Base-by-base conservation (phyloP, 164 flowering plant genomes). In the Cinnamomum micranthum region DNA sequence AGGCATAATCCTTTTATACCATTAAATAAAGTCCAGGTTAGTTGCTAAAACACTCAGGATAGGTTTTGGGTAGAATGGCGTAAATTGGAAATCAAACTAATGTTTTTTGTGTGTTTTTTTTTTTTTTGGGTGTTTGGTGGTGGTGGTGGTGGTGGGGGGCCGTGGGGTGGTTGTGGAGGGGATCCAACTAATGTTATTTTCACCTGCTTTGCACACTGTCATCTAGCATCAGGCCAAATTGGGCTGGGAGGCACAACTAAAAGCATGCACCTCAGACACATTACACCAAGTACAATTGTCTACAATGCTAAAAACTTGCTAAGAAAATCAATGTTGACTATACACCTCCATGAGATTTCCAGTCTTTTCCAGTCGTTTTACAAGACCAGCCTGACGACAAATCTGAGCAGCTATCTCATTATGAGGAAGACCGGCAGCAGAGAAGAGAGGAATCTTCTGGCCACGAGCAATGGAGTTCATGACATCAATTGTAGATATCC, bases 361-460 rank as follows among this genome's bases (percentile, higher is more conserved):
- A 77, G 92, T 70, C 84, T 91, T 90, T 84, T 91, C 98, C 83
- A 91, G 75, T 50, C 98, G 87, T 84, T 92, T 96, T 4, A 94
- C 98, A 50, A 94, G 81, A 81, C 99, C 98, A 84, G 97, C 98
- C 71, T 94, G 98, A 69, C 98, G 95, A 87, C 99, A 96, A 62
- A 96, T 92, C 79, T 96, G 98, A 70, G 99, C 99, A 71, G 99
- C 98, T 66, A 94, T 94, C 85, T 96, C 97, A 88, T 94, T 96
- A 79, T 96, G 99, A 10, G 99, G 98, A 80, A 94, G 97, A 86
- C 98, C 98, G 75, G 99, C 99, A 78, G 99, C 99, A 75, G 98
- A 96, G 74, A 96, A 96, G 52, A 96, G 97, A 77, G 99, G 99
- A 68, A 96, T 96, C 81, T 96, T 96, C 75, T 96, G 98, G 69